phyloP scores from a whole-genome alignment of 129 eudicot genomes.

The Artemisia annua region DNA sequence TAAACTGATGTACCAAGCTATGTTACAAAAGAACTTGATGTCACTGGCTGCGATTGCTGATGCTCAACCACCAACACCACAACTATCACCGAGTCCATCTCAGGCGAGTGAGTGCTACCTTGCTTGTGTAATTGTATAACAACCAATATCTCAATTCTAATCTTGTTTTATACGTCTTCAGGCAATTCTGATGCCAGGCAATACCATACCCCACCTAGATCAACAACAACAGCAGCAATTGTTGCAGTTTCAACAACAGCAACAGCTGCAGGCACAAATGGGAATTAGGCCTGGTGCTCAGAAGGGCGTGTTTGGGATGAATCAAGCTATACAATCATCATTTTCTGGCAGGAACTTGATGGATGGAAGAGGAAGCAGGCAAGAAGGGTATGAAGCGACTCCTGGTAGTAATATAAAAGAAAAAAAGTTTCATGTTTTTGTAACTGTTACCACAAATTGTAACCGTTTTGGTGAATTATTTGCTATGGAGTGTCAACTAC shows the following conservation, averaged over 20 bases:
- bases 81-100: slow-evolving; percentile 41
- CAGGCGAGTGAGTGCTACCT: slow-evolving; percentile 36
- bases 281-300: slow-evolving; percentile 50
- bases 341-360: slow-evolving; percentile 1
- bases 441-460: no score
- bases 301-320: slow-evolving; percentile 49
- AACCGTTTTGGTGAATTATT: no score
- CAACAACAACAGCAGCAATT: slow-evolving; percentile 53
- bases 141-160: neutral
- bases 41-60: slow-evolving; percentile 93
- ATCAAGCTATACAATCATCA: slow-evolving; percentile 38
- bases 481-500: no score
- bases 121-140: neutral
- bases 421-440: no score
- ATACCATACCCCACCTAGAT: slow-evolving; percentile 37
- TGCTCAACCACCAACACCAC: slow-evolving; percentile 68
- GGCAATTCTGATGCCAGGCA: slow-evolving; percentile 39
- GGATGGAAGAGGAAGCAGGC: slow-evolving; percentile 43
- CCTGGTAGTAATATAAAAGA: slow-evolving; percentile 23
- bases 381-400: slow-evolving; percentile 38
- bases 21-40: slow-evolving; percentile 77
- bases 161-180: neutral
- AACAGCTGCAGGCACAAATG: slow-evolving; percentile 54
- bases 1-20: slow-evolving; percentile 51
- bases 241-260: slow-evolving; percentile 62